Percentiles rank a stretch among this genome's conserved stretches.
phyloP scores from a whole-genome alignment of 2,329 filamentous ascomycete genomes.

The Diaporthe helianthi region DNA sequence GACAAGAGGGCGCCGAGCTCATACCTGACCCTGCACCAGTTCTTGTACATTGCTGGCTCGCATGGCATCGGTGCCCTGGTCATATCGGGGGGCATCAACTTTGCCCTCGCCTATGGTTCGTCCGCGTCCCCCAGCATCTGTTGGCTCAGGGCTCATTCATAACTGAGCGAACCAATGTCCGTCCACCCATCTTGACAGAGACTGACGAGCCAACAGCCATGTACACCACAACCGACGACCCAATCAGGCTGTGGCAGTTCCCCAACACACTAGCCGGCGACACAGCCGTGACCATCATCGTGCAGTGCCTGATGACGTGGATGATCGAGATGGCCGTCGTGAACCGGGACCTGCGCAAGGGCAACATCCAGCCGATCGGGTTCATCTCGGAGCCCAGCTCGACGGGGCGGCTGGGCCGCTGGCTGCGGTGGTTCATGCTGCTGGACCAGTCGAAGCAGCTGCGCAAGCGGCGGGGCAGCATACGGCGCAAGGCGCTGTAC shows the following conservation, averaged over 20 bases:
- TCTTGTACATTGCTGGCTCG: constrained; percentile 56
- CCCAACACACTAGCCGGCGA: constrained; percentile 60
- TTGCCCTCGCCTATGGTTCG: constrained; percentile 58
- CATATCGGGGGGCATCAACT: constrained; percentile 59
- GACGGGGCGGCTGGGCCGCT: constrained; percentile 26
- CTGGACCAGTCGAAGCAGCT: constrained; percentile 43
- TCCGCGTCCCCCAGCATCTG: neutral
- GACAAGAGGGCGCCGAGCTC: constrained; percentile 44
- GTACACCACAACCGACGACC: constrained; percentile 52
- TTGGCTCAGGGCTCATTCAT: too few relatives aligned
- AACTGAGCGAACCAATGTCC: too few relatives aligned
- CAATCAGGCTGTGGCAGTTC: constrained; percentile 56
- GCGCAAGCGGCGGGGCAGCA: constrained; percentile 40
- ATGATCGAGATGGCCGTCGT: constrained; percentile 56
- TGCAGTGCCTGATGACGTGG: constrained; percentile 61
- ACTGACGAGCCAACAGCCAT: constrained; percentile 48
- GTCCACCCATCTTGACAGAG: constrained; percentile 30
- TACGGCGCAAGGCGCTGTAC: constrained; percentile 45
- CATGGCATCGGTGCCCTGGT: constrained; percentile 55
- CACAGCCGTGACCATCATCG: constrained; percentile 57
- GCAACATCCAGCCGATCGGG: constrained; percentile 55
- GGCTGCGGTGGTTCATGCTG: constrained; percentile 54
- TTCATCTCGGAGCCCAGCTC: constrained; percentile 48
- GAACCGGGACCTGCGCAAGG: constrained; percentile 52
- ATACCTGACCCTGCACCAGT: constrained; percentile 51